Conservation (phyloP, 2,329 filamentous ascomycete species). For the Cytospora mali region DNA sequence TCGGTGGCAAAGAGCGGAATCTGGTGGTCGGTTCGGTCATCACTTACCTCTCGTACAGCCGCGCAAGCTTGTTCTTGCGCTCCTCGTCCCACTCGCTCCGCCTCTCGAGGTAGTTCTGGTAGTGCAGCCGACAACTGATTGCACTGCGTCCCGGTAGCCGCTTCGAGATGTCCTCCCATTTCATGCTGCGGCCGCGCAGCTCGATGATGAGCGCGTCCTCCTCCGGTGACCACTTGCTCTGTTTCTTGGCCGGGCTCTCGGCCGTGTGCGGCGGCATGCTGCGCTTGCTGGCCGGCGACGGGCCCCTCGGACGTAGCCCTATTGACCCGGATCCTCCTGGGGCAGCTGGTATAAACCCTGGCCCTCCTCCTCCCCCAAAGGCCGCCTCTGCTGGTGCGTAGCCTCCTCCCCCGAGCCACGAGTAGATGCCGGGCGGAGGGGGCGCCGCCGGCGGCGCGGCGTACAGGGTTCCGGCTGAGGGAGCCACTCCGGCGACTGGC, state of each 20-base stretch:
- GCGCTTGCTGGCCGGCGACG: constrained; percentile 45
- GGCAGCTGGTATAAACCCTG: constrained; percentile 32
- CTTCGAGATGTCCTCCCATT: constrained; percentile 98
- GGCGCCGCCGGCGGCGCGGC: constrained; percentile 25
- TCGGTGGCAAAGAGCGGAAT: constrained; percentile 19
- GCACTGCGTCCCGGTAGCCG: constrained; percentile 85
- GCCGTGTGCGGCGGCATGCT: constrained; percentile 56
- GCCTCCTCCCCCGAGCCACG: constrained; percentile 26
- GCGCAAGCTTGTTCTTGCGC: constrained; percentile 92
- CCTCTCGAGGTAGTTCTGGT: constrained; percentile 95
- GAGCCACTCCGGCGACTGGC: constrained; percentile 22
- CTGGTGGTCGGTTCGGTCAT: constrained; percentile 19
- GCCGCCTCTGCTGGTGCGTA: constrained; percentile 21
- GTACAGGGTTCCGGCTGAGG: constrained; percentile 26
- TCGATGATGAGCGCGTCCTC: constrained; percentile 95
- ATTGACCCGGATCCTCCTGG: constrained; percentile 16
- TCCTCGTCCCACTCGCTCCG: constrained; percentile 96
- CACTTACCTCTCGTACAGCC: constrained; percentile 89
- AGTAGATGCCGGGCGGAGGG: constrained; percentile 21
- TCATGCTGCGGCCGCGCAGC: constrained; percentile 87
- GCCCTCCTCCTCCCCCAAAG: constrained; percentile 30
- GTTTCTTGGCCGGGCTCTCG: constrained; percentile 82
- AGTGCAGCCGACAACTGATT: constrained; percentile 92
- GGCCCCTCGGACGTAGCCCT: constrained; percentile 6
- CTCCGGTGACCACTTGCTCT: constrained; percentile 94